Percentiles rank a stretch among this genome's conserved stretches.
Evolutionary conservation across 768 basidiomycete species (phyloP).

Genomic region (Suillus variegatus): DNA sequence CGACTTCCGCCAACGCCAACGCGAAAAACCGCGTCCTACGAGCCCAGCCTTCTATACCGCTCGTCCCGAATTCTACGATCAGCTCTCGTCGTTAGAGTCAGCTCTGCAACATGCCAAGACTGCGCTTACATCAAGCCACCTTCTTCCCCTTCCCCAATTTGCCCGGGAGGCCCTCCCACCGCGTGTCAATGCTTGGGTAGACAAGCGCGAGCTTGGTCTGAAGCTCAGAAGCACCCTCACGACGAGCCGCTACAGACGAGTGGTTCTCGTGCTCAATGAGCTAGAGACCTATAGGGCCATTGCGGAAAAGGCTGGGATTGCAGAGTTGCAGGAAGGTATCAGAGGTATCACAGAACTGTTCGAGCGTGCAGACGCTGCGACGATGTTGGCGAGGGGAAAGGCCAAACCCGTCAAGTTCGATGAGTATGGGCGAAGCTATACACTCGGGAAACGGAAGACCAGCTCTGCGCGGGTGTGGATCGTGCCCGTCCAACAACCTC

Average conservation of each 20-base stretch:
- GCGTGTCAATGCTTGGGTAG: constrained; percentile 69
- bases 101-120: constrained; percentile 59
- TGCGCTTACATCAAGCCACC: constrained; percentile 61
- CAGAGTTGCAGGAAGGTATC: constrained; percentile 54
- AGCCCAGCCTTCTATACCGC: constrained; percentile 87
- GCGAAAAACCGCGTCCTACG: constrained; percentile 40
- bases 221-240: constrained; percentile 63
- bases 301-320: constrained; percentile 56
- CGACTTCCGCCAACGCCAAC: not conserved
- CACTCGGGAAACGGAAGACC: constrained; percentile 85
- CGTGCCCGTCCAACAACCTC: constrained; percentile 52
- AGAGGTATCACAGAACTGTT: constrained; percentile 58
- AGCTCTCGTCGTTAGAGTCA: constrained; percentile 62
- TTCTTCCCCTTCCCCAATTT: constrained; percentile 79
- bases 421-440: constrained; percentile 80
- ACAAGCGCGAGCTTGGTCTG: constrained; percentile 54
- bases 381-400: constrained; percentile 31
- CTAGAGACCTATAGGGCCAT: constrained; percentile 65
- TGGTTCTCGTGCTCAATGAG: constrained; percentile 63
- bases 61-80: constrained; percentile 73
- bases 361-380: constrained; percentile 50
- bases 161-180: constrained; percentile 59
- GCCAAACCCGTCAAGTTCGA: constrained; percentile 67
- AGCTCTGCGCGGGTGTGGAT: constrained; percentile 93
- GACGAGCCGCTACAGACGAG: constrained; percentile 67